Base-by-base conservation (phyloP, 257 asterid species). In the Solanum pennellii region DNA sequence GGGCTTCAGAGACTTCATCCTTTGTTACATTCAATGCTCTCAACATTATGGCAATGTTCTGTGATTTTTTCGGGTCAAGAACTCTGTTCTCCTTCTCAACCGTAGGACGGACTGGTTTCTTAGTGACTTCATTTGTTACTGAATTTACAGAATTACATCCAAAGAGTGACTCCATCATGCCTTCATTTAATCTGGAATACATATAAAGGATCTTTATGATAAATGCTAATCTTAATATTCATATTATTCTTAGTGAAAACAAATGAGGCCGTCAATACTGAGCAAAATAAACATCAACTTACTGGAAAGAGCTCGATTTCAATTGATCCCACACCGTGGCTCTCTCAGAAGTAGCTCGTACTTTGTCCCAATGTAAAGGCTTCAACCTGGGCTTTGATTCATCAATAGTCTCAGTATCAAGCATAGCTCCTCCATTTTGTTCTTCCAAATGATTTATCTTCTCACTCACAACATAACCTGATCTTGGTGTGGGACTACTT, bases 401-500 rank as follows among this genome's bases (percentile, higher is more conserved):
- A 83, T 94, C 98, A 27, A 35, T 87, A 25, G 93, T 94, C 37
- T 91, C 98, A 9, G 76, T 31, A 33, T 91, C 97, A 60, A 37
- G 88, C 87, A 84, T 88, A 85, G 83, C 93, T 72, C 73, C 86
- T 71, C 59, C 77, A 4, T 45, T 44, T 25, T 82, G 68, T 89
- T 93, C 94, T 60, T 89, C 91, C 65, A 42, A 6, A n/a, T 88
- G 83, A 74, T 82, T 85, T 85, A 6, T 65, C 82, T 92, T 89
- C 80, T 91, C 89, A 77, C 88, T 87, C 59, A 14, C 39, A 47
- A 14, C 33, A 42, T 88, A 86, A 59, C 88, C 83, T 88, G 82
- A 68, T 75, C 90, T 88, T 33, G 89, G 89, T 52, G 83, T 89
- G 39, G 91, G 86, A 82, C 87, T 90, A 72, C 82, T 89, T 47